Evolutionary conservation across 2,329 filamentous ascomycete genomes (phyloP), one percentile per base, ranked within the genome.

Genomic region (Talaromyces piceae): DNA sequence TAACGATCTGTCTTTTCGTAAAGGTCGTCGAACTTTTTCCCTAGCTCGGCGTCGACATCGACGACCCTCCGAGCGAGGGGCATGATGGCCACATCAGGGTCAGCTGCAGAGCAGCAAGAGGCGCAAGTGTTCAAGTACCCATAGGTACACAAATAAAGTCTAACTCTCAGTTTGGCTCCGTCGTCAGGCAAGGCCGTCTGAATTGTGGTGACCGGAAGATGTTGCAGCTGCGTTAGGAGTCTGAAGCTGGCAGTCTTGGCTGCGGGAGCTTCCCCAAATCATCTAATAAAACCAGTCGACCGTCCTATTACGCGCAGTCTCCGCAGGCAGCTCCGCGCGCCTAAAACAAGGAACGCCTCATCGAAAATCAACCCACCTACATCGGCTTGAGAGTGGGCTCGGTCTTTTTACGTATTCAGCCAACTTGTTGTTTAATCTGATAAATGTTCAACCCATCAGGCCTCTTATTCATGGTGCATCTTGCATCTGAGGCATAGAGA

Each of bases 1-100:
- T 57, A 13, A 61, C 61, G 5, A 70, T 71, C 54, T 68, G 73
- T 11, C 6, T 25, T 22, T 12, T 23, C 39, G 64, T 80, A 77
- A 64, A 83, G 80, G 64, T 84, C 82, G 65, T 84, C 77, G 20
- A 43, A 25, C 62, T 80, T 80, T 68, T 84, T 84, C 52, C 80
- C 81, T 53, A 82, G 73, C 72, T 84, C 80, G 67, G 82, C 80
- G 61, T 84, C 81, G 52, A 70, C 74, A 22, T 71, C 64, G 56
- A 77, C 72, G 18, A 74, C 63, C 59, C 66, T 66, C 58, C 63
- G 72, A 66, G 67, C 56, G 45, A 64, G 58, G 48, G 63, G 57
- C 72, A 75, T 75, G 39, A 43, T 63, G 55, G 56, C 41, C 28
- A 33, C 52, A 56, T 56, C 11, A 28, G 25, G 16, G 27, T 43